Base-by-base conservation (phyloP, 2,329 filamentous ascomycete genomes). In the Alternaria burnsii region DNA sequence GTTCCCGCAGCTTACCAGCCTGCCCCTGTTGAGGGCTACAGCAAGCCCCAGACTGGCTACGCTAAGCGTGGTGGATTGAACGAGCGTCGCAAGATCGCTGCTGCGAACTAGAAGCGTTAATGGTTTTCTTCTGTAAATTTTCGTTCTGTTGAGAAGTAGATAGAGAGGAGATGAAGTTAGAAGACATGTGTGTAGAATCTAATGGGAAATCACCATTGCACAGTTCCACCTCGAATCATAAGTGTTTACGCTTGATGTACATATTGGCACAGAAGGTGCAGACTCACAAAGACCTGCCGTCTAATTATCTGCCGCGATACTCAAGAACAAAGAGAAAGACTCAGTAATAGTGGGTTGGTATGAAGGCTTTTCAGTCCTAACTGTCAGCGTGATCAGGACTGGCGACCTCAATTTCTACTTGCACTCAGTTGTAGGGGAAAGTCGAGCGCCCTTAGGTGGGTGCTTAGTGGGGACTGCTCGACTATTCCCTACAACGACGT, bases 1-100 rank as follows among this genome's bases (percentile, higher is more conserved):
- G 32, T 50, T 50, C 46, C 46, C 36, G 46, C 46, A 22, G 32
- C 46, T 3, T 50, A 50, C 20, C 32, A 34, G 20, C 32, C 46
- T 26, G 20, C 46, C 14, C 55, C 54, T 43, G 28, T 40, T 14
- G 38, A 57, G 46, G 26, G 47, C 18, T 57, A 57, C 30, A 30
- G 40, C n/a, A 51, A 57, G n/a, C 32, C 55, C 41, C 41, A 40
- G 22, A 32, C 46, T 30, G 67, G 66, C n/a, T 71, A 67, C 42
- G 54, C 63, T 26, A 70, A 67, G 62, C 69, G 70, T 43, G 62
- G 69, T 55, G 69, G 66, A 52, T 58, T 72, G 50, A 60, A 70
- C 24, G 56, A 68, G 62, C 68, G 69, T 52, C 65, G 70, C 51
- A 66, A 64, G 46, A 16, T 42, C 12, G 40, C 20, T 24, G 61